A percentile compares a stretch with the other conserved stretches of the same genome.
phyloP scores from a whole-genome alignment of 2,329 filamentous ascomycete species.

The Paecilomyces variotii region DNA sequence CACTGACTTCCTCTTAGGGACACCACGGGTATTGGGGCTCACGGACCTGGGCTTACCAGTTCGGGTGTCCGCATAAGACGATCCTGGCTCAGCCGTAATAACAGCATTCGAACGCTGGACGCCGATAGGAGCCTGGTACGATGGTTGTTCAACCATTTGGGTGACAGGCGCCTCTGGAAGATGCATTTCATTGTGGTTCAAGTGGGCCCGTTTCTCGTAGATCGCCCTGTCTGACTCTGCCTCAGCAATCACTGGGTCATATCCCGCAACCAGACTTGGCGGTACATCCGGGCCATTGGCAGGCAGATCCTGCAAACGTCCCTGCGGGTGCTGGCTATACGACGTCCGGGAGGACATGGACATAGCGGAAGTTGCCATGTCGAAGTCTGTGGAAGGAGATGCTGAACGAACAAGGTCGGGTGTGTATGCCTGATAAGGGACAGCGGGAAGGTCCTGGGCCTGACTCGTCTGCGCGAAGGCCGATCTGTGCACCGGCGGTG shows the following conservation, averaged over 20 bases:
- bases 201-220: slow-evolving; percentile 18
- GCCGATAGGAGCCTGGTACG: slow-evolving; percentile 1
- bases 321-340: slow-evolving; percentile 10
- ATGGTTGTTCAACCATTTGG: slow-evolving; percentile 11
- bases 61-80: slow-evolving; percentile 4
- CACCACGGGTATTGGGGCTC: slow-evolving; percentile 28
- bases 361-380: slow-evolving; percentile 6
- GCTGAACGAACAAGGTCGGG: slow-evolving; percentile 17
- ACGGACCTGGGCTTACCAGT: slow-evolving; percentile 21
- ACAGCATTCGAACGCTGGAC: slow-evolving; percentile 9
- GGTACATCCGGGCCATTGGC: slow-evolving; percentile 25
- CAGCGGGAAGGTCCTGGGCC: slow-evolving; percentile 15
- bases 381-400: slow-evolving; percentile 13
- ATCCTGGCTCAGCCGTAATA: neutral
- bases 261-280: slow-evolving; percentile 34
- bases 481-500: slow-evolving; percentile 29
- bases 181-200: slow-evolving; percentile 17
- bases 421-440: slow-evolving; percentile 20
- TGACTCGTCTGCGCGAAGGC: slow-evolving; percentile 19
- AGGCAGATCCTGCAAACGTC: slow-evolving; percentile 16
- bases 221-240: slow-evolving; percentile 20
- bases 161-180: slow-evolving; percentile 19
- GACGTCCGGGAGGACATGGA: slow-evolving; percentile 18
- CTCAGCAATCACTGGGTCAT: slow-evolving; percentile 24
- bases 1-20: slow-evolving; percentile 50